Base-by-base conservation (phyloP, 192 early-diverging fungal species). In the Mortierella alpina region DNA sequence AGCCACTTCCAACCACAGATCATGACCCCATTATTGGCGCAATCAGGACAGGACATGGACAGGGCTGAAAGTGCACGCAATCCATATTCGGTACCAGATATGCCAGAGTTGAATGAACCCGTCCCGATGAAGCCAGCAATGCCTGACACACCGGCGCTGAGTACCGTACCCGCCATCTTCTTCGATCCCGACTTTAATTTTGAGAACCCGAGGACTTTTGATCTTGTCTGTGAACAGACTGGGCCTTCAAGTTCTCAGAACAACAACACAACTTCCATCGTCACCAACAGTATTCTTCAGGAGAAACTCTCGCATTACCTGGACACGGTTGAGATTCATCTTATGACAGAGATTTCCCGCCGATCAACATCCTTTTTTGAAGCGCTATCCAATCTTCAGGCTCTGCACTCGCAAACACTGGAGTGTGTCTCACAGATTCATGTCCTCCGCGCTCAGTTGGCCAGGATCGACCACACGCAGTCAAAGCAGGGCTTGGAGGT, bases 311-410 rank as follows among this genome's bases (percentile, higher is more conserved):
- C 95, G 0, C 89, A 92, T 63, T 96, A 96, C 68, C 86, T 96
- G 66, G 98, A 99, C 75, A 93, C 93, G 0, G 95, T 99, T 4
- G 97, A 99, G 75, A 91, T 95, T 4, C 96, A 99, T 66, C 82
- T 99, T 39, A 92, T 97, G 20, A 92, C 92, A 54, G 98, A 99
- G 76, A 99, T 99, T 51, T 96, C 96, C 44, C 89, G 91, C 22
- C 85, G 97, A 23, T 97, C 96, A n/a, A 90, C 92, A 10, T 96
- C 97, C 0, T 99, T 99, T 73, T 99, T 99, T 79, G 91, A 93
- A 41, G 97, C 98, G 0, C 84, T 99, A 11, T 92, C 93, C 8
- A 98, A 96, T 65, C 86, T 99, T 47, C 94, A 99, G 82, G 93
- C 92, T 13, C 84, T 99, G 49, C 95, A 99, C 80, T 88, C 91